A percentile compares a stretch with the other conserved stretches of the same genome.
Conservation (phyloP, 225 moss, liverwort and hornwort genomes). For the Neckera pumila region DNA sequence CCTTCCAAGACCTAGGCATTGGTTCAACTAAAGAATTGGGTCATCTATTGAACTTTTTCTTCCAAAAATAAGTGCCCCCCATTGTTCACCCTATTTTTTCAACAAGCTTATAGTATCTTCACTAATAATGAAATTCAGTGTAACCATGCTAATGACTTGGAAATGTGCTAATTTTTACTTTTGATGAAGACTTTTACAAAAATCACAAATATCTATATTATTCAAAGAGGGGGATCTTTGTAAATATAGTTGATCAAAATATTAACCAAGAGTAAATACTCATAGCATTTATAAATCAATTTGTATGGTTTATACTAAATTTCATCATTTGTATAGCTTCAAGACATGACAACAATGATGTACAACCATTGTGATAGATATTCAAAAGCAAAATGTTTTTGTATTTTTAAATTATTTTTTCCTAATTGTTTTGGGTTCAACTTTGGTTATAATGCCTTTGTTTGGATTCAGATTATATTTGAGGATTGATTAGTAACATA, state of each 20-base stretch:
- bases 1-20: fast-evolving
- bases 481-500: neutral
- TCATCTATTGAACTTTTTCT: neutral
- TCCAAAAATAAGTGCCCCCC: neutral
- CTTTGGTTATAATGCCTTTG: fast-evolving
- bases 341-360: neutral
- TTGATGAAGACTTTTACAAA: neutral
- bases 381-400: neutral
- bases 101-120: fast-evolving
- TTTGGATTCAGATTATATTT: neutral
- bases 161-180: neutral
- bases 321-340: neutral
- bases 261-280: neutral
- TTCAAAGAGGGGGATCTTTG: neutral
- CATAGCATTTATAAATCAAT: neutral
- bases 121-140: neutral
- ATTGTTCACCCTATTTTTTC: neutral
- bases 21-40: neutral
- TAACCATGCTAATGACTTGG: neutral
- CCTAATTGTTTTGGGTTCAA: neutral
- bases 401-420: fast-evolving
- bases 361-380: neutral
- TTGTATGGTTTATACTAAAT: neutral
- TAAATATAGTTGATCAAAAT: neutral
- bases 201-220: neutral